These are phyloP conservation scores for Trichosporon ovoides DNA, from an alignment of 1,284 basidiomycete species.

Conservation along the genomic window DNA sequence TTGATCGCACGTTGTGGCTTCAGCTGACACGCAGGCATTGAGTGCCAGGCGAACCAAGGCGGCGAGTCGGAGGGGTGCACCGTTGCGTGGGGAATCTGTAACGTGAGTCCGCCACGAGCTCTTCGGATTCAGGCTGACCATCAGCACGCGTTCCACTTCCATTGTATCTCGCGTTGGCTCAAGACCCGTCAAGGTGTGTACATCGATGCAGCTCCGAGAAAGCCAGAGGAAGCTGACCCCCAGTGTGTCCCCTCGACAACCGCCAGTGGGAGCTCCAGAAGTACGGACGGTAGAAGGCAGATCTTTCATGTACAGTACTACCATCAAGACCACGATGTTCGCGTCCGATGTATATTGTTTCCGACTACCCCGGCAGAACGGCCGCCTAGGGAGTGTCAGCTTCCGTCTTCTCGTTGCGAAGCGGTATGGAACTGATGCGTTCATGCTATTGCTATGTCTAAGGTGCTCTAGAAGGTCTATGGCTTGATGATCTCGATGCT, in stretches of 20 bases:
- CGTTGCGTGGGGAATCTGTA: slow-evolving; percentile 98
- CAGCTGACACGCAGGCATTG: slow-evolving; percentile 67
- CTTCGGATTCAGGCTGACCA: background rate
- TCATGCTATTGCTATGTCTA: background rate
- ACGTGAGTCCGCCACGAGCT: slow-evolving; percentile 61
- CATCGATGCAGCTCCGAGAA: background rate
- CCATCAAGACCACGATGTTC: background rate
- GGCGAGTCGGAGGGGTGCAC: slow-evolving; percentile 93
- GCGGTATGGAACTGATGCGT: background rate
- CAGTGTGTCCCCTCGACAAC: slow-evolving; percentile 94
- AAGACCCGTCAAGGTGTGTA: slow-evolving; percentile 78
- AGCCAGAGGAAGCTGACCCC: slow-evolving; percentile 17
- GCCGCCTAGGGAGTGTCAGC: background rate
- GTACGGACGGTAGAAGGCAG: slow-evolving; percentile 45
- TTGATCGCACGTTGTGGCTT: too few relatives aligned
- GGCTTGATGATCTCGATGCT: background rate
- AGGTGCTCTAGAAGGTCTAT: background rate
- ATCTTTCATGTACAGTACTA: background rate
- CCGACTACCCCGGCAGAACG: background rate
- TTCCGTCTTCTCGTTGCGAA: background rate
- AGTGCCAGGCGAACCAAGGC: slow-evolving; percentile 98
- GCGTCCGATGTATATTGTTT: slow-evolving; percentile 1
- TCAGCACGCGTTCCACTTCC: slow-evolving; percentile 99
- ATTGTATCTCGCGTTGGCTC: slow-evolving; percentile 98
- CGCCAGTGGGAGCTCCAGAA: slow-evolving; percentile 50